phyloP scores from a whole-genome alignment of 1,139 yeast species.

The Lodderomyces jiufengensis region DNA sequence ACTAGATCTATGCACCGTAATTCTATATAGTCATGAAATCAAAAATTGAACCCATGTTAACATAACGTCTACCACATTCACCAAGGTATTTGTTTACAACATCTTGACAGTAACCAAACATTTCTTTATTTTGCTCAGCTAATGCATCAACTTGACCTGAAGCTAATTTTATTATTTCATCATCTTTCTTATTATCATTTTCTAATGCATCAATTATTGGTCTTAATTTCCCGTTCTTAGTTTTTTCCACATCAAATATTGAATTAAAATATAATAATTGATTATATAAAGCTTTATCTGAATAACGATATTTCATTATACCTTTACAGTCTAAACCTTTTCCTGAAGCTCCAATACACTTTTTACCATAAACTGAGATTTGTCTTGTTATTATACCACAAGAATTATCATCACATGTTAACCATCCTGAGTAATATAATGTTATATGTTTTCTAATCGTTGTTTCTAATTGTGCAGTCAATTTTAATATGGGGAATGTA shows the following conservation, averaged over 20 bases:
- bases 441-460: slow-evolving; percentile 69
- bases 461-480: slow-evolving; percentile 71
- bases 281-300: slow-evolving; percentile 79
- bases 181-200: slow-evolving; percentile 22
- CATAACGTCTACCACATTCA: slow-evolving; percentile 89
- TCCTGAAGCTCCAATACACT: slow-evolving; percentile 71
- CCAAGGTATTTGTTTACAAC: slow-evolving; percentile 72
- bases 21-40: slow-evolving; percentile 45
- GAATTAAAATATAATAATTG: slow-evolving; percentile 79
- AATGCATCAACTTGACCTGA: slow-evolving; percentile 65
- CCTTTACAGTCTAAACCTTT: slow-evolving; percentile 76
- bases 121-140: slow-evolving; percentile 73
- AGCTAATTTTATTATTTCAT: slow-evolving; percentile 32
- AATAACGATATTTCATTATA: slow-evolving; percentile 71
- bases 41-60: slow-evolving; percentile 80
- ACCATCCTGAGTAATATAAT: slow-evolving; percentile 80
- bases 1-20: too few relatives aligned
- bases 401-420: slow-evolving; percentile 77
- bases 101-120: slow-evolving; percentile 54
- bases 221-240: slow-evolving; percentile 53
- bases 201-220: slow-evolving; percentile 36
- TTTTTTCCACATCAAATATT: slow-evolving; percentile 79
- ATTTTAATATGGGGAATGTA: slow-evolving; percentile 47
- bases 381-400: slow-evolving; percentile 84
- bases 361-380: slow-evolving; percentile 81